These are phyloP conservation scores for Aspergillus diversus DNA, from an alignment of 495 filamentous ascomycete species.

Conservation along the genomic window DNA sequence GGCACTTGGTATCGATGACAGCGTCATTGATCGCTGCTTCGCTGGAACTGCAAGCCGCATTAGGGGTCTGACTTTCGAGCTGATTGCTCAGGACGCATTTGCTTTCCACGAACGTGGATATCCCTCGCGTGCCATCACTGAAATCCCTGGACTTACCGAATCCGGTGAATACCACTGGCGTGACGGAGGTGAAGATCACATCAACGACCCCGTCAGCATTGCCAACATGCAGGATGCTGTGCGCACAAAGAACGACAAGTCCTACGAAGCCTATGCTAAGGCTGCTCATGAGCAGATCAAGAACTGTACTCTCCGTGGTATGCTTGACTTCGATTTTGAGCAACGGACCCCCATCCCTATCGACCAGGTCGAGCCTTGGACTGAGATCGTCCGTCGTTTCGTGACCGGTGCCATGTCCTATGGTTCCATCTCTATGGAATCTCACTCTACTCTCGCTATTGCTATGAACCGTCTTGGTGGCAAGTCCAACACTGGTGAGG, in stretches of 20 bases:
- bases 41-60: slow-evolving; percentile 95
- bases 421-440: slow-evolving; percentile 99
- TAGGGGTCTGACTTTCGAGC: slow-evolving; percentile 92
- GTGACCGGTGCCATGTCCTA: slow-evolving; percentile 99
- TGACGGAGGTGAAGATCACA: slow-evolving; percentile 95
- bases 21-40: slow-evolving; percentile 96
- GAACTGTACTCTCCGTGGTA: slow-evolving; percentile 91
- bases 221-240: slow-evolving; percentile 99
- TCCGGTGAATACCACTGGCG: slow-evolving; percentile 99
- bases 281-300: slow-evolving; percentile 98
- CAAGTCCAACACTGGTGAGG: slow-evolving; percentile 99
- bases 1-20: slow-evolving; percentile 95
- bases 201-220: slow-evolving; percentile 95
- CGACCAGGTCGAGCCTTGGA: slow-evolving; percentile 99
- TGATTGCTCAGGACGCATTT: slow-evolving; percentile 96
- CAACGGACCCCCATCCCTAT: slow-evolving; percentile 85
- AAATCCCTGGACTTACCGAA: slow-evolving; percentile 84
- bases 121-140: slow-evolving; percentile 77
- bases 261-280: slow-evolving; percentile 95
- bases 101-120: slow-evolving; percentile 96
- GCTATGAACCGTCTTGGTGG: slow-evolving; percentile 98
- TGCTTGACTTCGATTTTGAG: slow-evolving; percentile 98
- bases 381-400: slow-evolving; percentile 96
- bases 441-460: slow-evolving; percentile 94
- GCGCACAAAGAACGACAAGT: slow-evolving; percentile 98